Base-by-base conservation (phyloP, 164 flowering plant species). In the Piper longum region DNA sequence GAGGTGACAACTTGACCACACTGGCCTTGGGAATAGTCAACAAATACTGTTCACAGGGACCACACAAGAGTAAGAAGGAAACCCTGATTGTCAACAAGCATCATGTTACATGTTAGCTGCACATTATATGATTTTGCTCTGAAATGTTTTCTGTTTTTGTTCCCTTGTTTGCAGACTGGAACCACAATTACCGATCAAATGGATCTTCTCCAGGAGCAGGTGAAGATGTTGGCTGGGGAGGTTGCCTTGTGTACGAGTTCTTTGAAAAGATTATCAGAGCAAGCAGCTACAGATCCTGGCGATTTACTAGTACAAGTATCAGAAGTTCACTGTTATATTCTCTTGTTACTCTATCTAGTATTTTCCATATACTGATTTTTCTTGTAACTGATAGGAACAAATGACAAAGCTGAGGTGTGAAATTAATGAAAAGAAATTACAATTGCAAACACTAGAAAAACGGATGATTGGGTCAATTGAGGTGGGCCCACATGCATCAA, bases 171-270 rank as follows among this genome's bases (percentile, higher is more conserved):
- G 67, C 80, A 88, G 97, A 81, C 75, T 67, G 91, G 88, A 59
- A 77, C 72, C 45, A 85, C 89, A 42, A 77, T 83, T 65, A 74
- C 81, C 16, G 97, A 88, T 74, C 89, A 88, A 72, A 85, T 88
- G 87, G 93, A 90, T 65, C 88, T 88, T 71, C 83, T 86, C 43
- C 77, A 78, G 9, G 97, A 90, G 76, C 96, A 90, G 75, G 74
- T 81, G 63, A 88, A 88, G 70, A 76, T 86, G 82, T 68, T 90
- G 61, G 92, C 92, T 61, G 97, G 91, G 55, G 97, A 90, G 60
- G 80, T 90, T 57, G 97, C 97, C 61, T 67, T 88, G 61, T 77
- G 75, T 57, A 81, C 84, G 43, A 90, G 93, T 78, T 81, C 96
- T 63, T 71, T 88, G 71, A 88, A 81, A 76, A 72, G 97, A 73